Base-by-base conservation (phyloP, 345 rosid genomes). In the Populus pruinosa region DNA sequence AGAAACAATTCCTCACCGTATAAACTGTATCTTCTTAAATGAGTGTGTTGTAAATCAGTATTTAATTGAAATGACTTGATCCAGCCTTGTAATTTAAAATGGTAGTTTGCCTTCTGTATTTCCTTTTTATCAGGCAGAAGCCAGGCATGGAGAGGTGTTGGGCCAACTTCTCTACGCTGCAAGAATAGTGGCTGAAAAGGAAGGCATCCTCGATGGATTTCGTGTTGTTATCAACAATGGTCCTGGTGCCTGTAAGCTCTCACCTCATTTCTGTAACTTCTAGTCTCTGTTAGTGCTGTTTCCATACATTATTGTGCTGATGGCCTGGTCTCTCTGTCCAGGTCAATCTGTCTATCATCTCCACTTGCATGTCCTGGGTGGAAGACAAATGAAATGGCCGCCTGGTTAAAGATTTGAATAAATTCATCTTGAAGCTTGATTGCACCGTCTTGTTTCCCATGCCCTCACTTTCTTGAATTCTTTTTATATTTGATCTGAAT, bases 331-430 rank as follows among this genome's bases (percentile, higher is more conserved):
- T 70, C 33, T 49, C 36, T 71, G n/a, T 81, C 29, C 87, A 92
- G 99, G 97, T 79, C 96, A 96, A 91, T 93, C 99, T 73, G 97
- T 93, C 77, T 90, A 90, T 85, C 97, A 93, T 86, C 93, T 96
- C 62, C 99, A 93, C 82, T 82, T 96, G 81, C 99, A 93, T 49
- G 90, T 92, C 71, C 83, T 93, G 25, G 99, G 97, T 1, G 97
- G 98, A 55, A 83, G 98, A 72, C 92, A 91, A 84, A 80, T 94
- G 95, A 91, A 90, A 78, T 94, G 97, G 98, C 97, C 98, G 18
- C 94, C 98, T 12, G 97, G 97, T 87, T 94, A 74, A 43, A 18
- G 44, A 16, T 49, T 44, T 23, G 36, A 63, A 50, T 33, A 8
- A 47, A 47, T 7, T 70, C 31, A 4, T 68, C 11, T 10, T 17